These are phyloP conservation scores for Catunica adiposa DNA, from an alignment of 2,329 filamentous ascomycete genomes.

Conservation along the genomic window DNA sequence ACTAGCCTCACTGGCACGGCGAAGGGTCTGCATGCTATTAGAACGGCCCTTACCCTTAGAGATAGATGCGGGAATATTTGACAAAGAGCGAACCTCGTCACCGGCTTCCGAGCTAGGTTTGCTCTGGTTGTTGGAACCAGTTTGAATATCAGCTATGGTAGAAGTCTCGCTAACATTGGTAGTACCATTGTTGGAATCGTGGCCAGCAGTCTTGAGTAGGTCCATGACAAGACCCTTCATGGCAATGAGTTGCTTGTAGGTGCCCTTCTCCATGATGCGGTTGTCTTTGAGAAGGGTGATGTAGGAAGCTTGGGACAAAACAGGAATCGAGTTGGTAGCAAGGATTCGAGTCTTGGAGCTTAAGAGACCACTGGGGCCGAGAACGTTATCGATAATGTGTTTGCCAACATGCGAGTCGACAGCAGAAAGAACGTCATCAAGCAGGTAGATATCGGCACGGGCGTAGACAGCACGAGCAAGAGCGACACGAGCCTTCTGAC, in stretches of 20 bases:
- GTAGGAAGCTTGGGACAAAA: constrained; percentile 76
- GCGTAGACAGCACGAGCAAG: constrained; percentile 91
- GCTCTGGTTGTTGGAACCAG: constrained; percentile 22
- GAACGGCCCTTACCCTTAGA: constrained; percentile 36
- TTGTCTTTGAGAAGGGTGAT: constrained; percentile 75
- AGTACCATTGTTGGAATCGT: constrained; percentile 28
- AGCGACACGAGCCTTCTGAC: constrained; percentile 86
- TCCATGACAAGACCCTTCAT: constrained; percentile 85
- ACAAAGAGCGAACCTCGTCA: constrained; percentile 53
- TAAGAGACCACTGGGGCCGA: constrained; percentile 70
- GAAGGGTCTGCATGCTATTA: constrained; percentile 63
- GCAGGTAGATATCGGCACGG: constrained; percentile 83
- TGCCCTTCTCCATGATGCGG: constrained; percentile 70
- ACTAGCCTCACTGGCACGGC: constrained; percentile 80
- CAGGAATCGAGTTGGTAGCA: constrained; percentile 87
- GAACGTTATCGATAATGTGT: constrained; percentile 86
- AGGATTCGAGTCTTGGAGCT: constrained; percentile 77
- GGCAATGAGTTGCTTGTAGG: constrained; percentile 76
- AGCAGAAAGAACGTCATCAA: constrained; percentile 87
- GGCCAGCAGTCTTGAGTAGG: constrained; percentile 60
- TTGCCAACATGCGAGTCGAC: constrained; percentile 96
- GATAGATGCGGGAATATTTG: constrained; percentile 52
- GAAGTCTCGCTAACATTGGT: constrained; percentile 37
- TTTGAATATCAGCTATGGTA: constrained; percentile 37
- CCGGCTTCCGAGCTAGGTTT: constrained; percentile 40